phyloP scores from a whole-genome alignment of 768 basidiomycete species.

The Serendipita sp. region DNA sequence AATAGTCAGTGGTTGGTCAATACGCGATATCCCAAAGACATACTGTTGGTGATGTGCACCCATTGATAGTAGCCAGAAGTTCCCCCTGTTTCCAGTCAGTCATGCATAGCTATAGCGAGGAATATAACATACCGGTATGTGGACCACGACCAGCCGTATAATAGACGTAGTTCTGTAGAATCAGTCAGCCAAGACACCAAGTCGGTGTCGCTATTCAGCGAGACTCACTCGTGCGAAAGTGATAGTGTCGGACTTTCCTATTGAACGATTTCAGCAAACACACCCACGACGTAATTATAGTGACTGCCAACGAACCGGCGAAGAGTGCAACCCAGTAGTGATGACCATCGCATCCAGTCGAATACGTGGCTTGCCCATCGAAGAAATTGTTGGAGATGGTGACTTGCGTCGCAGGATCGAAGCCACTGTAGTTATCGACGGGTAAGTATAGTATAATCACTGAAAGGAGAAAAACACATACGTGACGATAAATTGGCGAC shows the following conservation, averaged over 20 bases:
- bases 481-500: slow-evolving; percentile 7
- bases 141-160: no score
- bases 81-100: neutral
- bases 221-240: neutral
- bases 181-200: no score
- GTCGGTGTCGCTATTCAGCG: neutral
- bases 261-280: neutral
- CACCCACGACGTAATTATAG: neutral
- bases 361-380: slow-evolving; percentile 5
- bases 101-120: neutral
- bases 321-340: slow-evolving; percentile 8
- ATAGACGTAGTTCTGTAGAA: no score
- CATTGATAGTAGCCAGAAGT: slow-evolving; percentile 1
- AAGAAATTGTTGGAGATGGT: slow-evolving; percentile 6
- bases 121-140: neutral
- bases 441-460: neutral
- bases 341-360: neutral
- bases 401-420: neutral
- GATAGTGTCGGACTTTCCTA: slow-evolving; percentile 3
- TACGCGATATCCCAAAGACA: neutral
- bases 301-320: neutral
- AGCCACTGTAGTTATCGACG: neutral
- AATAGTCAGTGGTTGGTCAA: neutral
- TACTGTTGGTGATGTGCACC: slow-evolving; percentile 7
- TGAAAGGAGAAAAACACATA: neutral